Conservation (phyloP, 2,329 filamentous ascomycete species). For the Periconia macrospinosa region DNA sequence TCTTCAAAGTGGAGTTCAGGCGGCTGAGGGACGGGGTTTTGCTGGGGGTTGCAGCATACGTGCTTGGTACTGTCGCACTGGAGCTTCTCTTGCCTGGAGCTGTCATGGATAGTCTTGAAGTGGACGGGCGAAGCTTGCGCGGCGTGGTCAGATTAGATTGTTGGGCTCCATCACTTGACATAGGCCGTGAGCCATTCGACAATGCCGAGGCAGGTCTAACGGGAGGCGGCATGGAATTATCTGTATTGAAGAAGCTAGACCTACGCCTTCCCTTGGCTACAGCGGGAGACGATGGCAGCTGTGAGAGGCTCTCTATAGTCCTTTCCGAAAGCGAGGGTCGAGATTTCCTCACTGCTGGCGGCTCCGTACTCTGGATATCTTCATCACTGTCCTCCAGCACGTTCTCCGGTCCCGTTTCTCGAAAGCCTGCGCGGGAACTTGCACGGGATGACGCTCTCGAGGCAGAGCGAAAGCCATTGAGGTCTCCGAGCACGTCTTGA, state of each 20-base stretch:
- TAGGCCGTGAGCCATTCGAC: conserved; percentile 53
- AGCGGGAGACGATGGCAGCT: conserved; percentile 73
- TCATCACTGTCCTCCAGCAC: conserved; percentile 18
- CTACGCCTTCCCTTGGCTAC: conserved; percentile 62
- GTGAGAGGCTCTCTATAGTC: conserved; percentile 81
- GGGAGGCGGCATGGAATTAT: conserved; percentile 64
- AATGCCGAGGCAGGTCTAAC: conserved; percentile 65
- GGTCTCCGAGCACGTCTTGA: conserved; percentile 46
- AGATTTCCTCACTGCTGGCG: conserved; percentile 39
- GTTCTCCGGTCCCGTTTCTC: conserved; percentile 32
- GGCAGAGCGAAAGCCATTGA: conserved; percentile 47
- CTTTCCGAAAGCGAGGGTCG: conserved; percentile 73
- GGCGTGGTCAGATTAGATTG: conserved; percentile 35
- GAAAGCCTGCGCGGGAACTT: conserved; percentile 39
- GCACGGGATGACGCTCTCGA: conserved; percentile 46
- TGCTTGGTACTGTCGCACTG: conserved; percentile 30
- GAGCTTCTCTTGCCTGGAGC: conserved; percentile 40
- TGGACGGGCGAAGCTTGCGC: conserved; percentile 15
- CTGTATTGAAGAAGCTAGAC: conserved; percentile 72
- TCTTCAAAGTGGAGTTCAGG: conserved; percentile 33
- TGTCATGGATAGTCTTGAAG: conserved; percentile 35
- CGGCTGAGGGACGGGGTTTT: conserved; percentile 35
- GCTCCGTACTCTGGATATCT: conserved; percentile 2
- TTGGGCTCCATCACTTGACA: conserved; percentile 47
- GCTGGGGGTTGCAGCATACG: conserved; percentile 31